Base-by-base conservation (phyloP, 2,329 filamentous ascomycete species). In the Talaromyces albobiverticillius region DNA sequence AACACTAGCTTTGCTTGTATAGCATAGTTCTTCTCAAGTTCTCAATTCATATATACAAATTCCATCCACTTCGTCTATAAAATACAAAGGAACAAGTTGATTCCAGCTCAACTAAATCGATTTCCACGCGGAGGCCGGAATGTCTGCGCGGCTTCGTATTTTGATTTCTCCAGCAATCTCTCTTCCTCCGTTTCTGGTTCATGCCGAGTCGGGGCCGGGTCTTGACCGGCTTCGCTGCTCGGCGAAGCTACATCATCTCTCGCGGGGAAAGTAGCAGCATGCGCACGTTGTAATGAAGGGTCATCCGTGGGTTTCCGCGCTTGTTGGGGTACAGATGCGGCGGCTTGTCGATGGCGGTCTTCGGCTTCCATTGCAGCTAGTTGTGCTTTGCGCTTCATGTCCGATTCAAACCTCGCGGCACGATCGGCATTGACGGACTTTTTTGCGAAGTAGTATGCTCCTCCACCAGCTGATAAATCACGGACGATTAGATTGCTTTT, bases 391-490 rank as follows among this genome's bases (percentile, higher is more conserved):
- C 80, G 81, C 75, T 81, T 86, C 75, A 87, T 86, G 62, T 83
- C 81, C 57, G 88, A 85, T 63, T 88, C 82, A 61, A 88, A 83
- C 65, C 89, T 84, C 57, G 83, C 78, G 57, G 83, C 80, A 60
- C 93, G 89, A 73, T 96, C 91, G 62, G 89, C 89, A 70, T 96
- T 96, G 81, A 99, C 95, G 71, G 86, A 87, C 68, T 84, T 82
- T 81, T 99, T 99, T 60, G 94, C 94, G 71, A 96, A 96, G 78
- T 89, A 91, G 80, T 97, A 99, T 66, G 93, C 91, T 59, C 87
- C 89, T 61, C 85, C 94, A 67, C 93, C 94, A 62, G 92, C 90
- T 91, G 31, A 67, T 8, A n/a, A 54, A 6, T 7, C 2, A 26
- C 31, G 25, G 22, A 18, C 26, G 26, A 31, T 52, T 22, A 51